These are phyloP conservation scores for Alternaria burnsii DNA, from an alignment of 2,329 filamentous ascomycete species.

Conservation along the genomic window DNA sequence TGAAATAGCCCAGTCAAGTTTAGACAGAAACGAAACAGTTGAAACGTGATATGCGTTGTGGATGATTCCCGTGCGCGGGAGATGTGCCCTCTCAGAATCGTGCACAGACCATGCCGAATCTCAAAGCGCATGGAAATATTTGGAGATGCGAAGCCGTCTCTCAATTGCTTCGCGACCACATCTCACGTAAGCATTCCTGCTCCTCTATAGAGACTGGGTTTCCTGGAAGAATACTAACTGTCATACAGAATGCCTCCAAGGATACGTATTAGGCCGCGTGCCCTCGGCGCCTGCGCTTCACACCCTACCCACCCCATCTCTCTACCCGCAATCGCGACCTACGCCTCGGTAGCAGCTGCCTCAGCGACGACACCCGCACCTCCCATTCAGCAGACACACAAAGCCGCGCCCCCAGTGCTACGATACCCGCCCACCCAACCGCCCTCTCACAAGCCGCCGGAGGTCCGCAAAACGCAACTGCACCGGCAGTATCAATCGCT, in stretches of 20 bases:
- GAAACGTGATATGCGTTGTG: conserved; percentile 4
- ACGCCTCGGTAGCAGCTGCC: conserved; percentile 61
- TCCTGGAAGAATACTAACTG: conserved; percentile 5
- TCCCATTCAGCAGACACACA: conserved; percentile 59
- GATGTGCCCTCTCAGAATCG: conserved; percentile 18
- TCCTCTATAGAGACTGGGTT: background rate
- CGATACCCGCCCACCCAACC: conserved; percentile 75
- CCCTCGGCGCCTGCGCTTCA: conserved; percentile 36
- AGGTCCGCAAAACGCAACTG: conserved; percentile 90
- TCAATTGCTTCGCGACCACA: conserved; percentile 39
- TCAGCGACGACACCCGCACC: conserved; percentile 62
- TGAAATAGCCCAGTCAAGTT: background rate
- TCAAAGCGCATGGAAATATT: conserved; percentile 39
- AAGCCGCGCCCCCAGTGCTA: conserved; percentile 56
- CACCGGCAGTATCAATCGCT: conserved; percentile 87
- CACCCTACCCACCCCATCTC: conserved; percentile 39
- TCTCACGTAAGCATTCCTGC: conserved; percentile 32
- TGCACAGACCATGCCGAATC: conserved; percentile 36
- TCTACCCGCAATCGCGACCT: conserved; percentile 48
- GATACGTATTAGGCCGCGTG: conserved; percentile 47
- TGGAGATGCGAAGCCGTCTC: conserved; percentile 29
- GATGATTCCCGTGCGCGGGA: conserved; percentile 14
- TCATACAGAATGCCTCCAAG: conserved; percentile 47
- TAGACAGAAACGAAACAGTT: background rate
- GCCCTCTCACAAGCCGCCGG: conserved; percentile 83